Conservation (phyloP, 1,284 basidiomycete genomes). For the Austroboletus niveus region DNA sequence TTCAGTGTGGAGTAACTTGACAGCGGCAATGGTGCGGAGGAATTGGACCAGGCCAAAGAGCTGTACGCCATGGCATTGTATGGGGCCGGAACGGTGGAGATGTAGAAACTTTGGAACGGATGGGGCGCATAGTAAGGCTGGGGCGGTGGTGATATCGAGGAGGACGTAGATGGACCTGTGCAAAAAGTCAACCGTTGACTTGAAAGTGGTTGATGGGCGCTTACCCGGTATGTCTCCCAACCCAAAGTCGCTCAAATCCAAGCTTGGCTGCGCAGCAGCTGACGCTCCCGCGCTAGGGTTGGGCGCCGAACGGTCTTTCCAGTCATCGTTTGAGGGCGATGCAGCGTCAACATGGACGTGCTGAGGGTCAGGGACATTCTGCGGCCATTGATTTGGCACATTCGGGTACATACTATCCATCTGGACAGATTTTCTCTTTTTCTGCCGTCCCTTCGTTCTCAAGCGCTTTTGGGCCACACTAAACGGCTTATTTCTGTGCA, state of each 20-base stretch:
- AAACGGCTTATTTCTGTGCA: slow-evolving; percentile 53
- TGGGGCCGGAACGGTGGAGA: slow-evolving; percentile 43
- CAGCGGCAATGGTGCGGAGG: slow-evolving; percentile 52
- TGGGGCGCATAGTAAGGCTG: slow-evolving; percentile 36
- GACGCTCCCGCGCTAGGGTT: slow-evolving; percentile 29
- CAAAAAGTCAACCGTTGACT: slow-evolving; percentile 17
- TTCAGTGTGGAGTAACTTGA: slow-evolving; percentile 74
- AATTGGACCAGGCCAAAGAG: slow-evolving; percentile 42
- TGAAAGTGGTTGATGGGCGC: slow-evolving; percentile 23
- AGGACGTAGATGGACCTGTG: slow-evolving; percentile 33
- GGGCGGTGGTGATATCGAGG: slow-evolving; percentile 40
- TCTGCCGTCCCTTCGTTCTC: slow-evolving; percentile 44
- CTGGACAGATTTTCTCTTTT: slow-evolving; percentile 44
- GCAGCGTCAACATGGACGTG: slow-evolving; percentile 39
- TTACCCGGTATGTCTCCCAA: slow-evolving; percentile 39
- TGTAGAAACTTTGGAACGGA: slow-evolving; percentile 40
- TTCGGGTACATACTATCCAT: slow-evolving; percentile 51
- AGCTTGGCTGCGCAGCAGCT: slow-evolving; percentile 31
- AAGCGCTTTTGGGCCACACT: slow-evolving; percentile 49
- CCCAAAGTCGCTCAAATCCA: slow-evolving; percentile 46
- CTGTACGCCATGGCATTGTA: slow-evolving; percentile 55
- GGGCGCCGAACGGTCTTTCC: slow-evolving; percentile 43
- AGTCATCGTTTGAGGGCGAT: slow-evolving; percentile 40
- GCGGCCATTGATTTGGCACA: slow-evolving; percentile 55
- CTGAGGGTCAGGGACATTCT: slow-evolving; percentile 39